phyloP scores from a whole-genome alignment of 2,329 filamentous ascomycete genomes.

The Aureobasidium melanogenum region DNA sequence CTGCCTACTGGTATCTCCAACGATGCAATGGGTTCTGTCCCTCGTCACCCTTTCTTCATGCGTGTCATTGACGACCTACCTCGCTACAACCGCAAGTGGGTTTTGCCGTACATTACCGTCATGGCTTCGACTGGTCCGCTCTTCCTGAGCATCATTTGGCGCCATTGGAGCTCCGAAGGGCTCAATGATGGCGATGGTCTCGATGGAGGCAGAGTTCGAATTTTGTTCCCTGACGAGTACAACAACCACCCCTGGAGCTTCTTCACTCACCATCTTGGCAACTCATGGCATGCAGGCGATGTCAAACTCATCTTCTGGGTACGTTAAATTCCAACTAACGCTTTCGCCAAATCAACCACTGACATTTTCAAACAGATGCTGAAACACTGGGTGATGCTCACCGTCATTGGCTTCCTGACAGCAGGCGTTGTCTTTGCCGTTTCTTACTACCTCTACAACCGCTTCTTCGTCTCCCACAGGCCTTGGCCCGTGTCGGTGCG shows the following conservation, averaged over 20 bases:
- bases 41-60: constrained; percentile 66
- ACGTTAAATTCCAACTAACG: constrained; percentile 17
- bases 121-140: constrained; percentile 72
- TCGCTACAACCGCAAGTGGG: constrained; percentile 60
- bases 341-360: constrained; percentile 7
- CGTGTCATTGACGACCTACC: constrained; percentile 59
- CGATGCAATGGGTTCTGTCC: constrained; percentile 67
- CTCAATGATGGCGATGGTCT: constrained; percentile 33
- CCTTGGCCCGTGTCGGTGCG: constrained; percentile 4
- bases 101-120: constrained; percentile 64
- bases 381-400: constrained; percentile 48
- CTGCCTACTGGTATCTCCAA: constrained; percentile 71
- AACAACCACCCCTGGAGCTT: constrained; percentile 61
- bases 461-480: constrained; percentile 24
- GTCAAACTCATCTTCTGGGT: constrained; percentile 58
- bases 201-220: constrained; percentile 47
- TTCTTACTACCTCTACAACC: constrained; percentile 44
- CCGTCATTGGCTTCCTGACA: constrained; percentile 41
- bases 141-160: constrained; percentile 67
- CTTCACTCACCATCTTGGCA: constrained; percentile 57
- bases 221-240: constrained; percentile 64
- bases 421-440: constrained; percentile 39
- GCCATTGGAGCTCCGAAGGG: constrained; percentile 55
- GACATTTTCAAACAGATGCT: constrained; percentile 25
- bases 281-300: constrained; percentile 57